A percentile compares a stretch with the other conserved stretches of the same genome.
These are phyloP conservation scores for Saccharomycopsis microspora DNA, from an alignment of 805 yeast species.

Conservation along the genomic window DNA sequence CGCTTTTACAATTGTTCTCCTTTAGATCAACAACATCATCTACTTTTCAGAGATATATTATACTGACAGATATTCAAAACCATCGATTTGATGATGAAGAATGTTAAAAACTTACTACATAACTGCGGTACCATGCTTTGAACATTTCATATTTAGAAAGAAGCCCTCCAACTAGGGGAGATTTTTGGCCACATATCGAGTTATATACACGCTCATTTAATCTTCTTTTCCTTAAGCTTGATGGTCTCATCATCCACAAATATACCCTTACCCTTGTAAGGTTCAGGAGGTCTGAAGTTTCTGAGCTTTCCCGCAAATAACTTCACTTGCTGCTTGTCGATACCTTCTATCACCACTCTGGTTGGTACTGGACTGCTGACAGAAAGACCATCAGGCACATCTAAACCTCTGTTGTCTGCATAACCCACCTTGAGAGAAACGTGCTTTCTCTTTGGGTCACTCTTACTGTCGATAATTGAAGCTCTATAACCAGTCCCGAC, in stretches of 20 bases:
- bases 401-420: constrained; percentile 66
- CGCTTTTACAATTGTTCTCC: too few species aligned
- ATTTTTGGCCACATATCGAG: background rate
- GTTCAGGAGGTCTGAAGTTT: constrained; percentile 89
- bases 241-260: constrained; percentile 87
- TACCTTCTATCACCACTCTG: constrained; percentile 74
- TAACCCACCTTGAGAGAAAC: constrained; percentile 81
- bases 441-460: constrained; percentile 28
- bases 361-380: constrained; percentile 80
- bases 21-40: too few species aligned
- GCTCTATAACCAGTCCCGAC: constrained; percentile 98
- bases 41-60: too few species aligned
- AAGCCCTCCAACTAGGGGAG: too few species aligned
- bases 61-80: too few species aligned
- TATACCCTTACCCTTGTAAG: constrained; percentile 96
- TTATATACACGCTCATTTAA: constrained; percentile 41
- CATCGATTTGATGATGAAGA: too few species aligned
- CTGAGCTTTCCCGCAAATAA: constrained; percentile 84
- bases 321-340: constrained; percentile 77
- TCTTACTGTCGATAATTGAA: constrained; percentile 44
- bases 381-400: constrained; percentile 64
- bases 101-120: too few species aligned
- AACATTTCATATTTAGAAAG: too few species aligned
- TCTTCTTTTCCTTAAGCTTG: constrained; percentile 82
- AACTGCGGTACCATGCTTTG: too few species aligned